A percentile compares a stretch with the other conserved stretches of the same genome.
Evolutionary conservation across 768 basidiomycete species (phyloP).

Genomic region (Pleurotus djamor): DNA sequence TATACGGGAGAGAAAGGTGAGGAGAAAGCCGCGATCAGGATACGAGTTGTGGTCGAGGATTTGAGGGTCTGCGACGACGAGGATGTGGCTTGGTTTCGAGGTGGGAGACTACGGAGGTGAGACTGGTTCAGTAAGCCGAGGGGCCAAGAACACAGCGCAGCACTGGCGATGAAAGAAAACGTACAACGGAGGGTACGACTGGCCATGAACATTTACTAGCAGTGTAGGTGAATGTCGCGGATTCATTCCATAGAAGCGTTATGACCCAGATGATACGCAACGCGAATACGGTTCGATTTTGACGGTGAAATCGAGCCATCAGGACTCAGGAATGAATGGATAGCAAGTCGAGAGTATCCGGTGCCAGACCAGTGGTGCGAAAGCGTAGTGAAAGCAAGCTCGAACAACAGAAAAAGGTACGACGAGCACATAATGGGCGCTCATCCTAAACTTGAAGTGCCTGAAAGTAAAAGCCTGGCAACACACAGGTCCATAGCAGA

Average conservation of each 20-base stretch:
- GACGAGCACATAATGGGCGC: too few relatives aligned
- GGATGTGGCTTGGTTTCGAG: conserved; percentile 45
- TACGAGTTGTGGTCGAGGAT: conserved; percentile 78
- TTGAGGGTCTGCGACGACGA: conserved; percentile 90
- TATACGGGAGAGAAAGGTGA: conserved; percentile 59
- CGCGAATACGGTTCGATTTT: conserved; percentile 35
- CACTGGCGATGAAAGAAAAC: neutral
- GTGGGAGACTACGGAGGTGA: conserved; percentile 9
- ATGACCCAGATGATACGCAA: conserved; percentile 62
- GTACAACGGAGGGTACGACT: conserved; percentile 19
- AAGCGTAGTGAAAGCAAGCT: neutral
- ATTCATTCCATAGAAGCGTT: conserved; percentile 69
- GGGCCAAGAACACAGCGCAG: neutral
- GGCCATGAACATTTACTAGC: conserved; percentile 62
- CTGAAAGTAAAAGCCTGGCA: too few relatives aligned
- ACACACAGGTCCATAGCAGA: too few relatives aligned
- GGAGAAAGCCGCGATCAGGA: conserved; percentile 49
- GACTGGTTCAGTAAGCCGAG: conserved; percentile 5
- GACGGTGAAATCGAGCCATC: conserved; percentile 20
- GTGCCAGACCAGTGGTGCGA: neutral
- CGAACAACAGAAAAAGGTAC: too few relatives aligned
- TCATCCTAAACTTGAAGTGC: too few relatives aligned
- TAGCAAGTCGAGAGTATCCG: neutral
- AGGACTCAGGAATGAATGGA: neutral
- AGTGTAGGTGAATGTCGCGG: conserved; percentile 50